Base-by-base conservation (phyloP, 768 basidiomycete genomes). In the Kwoniella newhampshirensis region DNA sequence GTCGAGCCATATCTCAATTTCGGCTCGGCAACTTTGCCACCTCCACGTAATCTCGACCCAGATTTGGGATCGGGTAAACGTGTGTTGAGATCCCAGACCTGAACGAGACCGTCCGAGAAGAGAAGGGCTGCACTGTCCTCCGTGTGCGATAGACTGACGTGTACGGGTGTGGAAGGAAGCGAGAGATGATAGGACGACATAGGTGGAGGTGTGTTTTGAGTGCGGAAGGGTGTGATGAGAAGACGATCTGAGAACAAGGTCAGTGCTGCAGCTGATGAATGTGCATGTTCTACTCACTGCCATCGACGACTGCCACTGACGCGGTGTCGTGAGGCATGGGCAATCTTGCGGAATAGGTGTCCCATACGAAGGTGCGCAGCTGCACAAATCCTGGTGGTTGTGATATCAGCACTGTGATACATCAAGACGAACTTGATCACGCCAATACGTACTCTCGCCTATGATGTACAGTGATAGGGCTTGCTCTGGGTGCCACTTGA, bases 141-240 rank as follows among this genome's bases (percentile, higher is more conserved):
- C 18, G 75, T 65, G 1, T 81, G 56, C 0, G 87, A 84, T 56
- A 91, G 85, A 3, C 85, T 78, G 3, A 84, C 77, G 71, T 93
- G 85, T 8, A 86, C 72, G 0, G 92, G 89, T 0, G 82, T 68
- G 12, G 71, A 57, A 45, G 51, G 76, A 18, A 71, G 77, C 26
- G 45, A 43, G 48, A 84, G 77, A 37, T 77, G 76, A 63, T 81
- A 80, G 1, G 90, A 86, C 1, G 86, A 88, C 91, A 96, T 93
- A 0, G 96, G 96, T n/a, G 96, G 96, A n/a, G 94, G 96, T 4
- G 94, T 83, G 70, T 96, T 97, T 77, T 94, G 89, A 0, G 84
- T 83, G 37, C 92, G 83, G 81, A 98, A 98, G 15, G 96, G 89
- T 1, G 94, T 99, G 37, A 99, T 79, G 2, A 93, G 82, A 54